These are phyloP conservation scores for Pelargonium cotyledonis DNA, from an alignment of 441 rosid genomes.

Conservation along the genomic window DNA sequence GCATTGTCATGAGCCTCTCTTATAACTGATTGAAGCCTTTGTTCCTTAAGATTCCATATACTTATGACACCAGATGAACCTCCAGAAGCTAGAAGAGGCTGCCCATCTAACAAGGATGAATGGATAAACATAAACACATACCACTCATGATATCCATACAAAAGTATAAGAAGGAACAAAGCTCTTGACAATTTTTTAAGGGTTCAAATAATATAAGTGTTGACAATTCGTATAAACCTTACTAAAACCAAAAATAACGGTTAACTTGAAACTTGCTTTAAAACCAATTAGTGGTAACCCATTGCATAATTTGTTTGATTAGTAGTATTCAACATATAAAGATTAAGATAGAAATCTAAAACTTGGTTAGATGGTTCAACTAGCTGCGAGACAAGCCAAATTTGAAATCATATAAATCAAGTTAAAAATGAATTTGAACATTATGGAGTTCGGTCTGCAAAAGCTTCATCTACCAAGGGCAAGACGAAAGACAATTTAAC, in stretches of 20 bases:
- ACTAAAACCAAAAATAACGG: not conserved
- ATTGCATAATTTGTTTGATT: not conserved
- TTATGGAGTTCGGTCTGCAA: not conserved
- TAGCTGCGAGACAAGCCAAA: not conserved
- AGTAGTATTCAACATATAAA: not conserved
- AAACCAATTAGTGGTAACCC: not conserved
- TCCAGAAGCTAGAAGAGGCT: conserved; percentile 91
- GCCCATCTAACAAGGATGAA: conserved; percentile 56
- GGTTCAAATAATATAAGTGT: not conserved
- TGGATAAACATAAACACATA: conserved; percentile 9
- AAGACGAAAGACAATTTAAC: not conserved
- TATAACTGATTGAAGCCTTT: conserved; percentile 78
- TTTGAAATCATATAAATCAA: not conserved
- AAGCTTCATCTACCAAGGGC: too few relatives aligned
- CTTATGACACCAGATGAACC: conserved; percentile 92
- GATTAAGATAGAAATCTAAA: not conserved
- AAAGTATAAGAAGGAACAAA: not conserved
- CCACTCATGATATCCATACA: not conserved
- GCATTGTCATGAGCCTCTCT: conserved; percentile 93
- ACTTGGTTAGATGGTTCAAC: not conserved
- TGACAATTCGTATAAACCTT: not conserved
- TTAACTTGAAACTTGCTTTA: not conserved
- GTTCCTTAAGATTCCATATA: conserved; percentile 93
- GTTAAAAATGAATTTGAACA: not conserved
- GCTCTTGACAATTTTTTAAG: not conserved